A percentile compares a stretch with the other conserved stretches of the same genome.
Conservation (phyloP, 768 basidiomycete genomes). For the Trametes gibbosa region DNA sequence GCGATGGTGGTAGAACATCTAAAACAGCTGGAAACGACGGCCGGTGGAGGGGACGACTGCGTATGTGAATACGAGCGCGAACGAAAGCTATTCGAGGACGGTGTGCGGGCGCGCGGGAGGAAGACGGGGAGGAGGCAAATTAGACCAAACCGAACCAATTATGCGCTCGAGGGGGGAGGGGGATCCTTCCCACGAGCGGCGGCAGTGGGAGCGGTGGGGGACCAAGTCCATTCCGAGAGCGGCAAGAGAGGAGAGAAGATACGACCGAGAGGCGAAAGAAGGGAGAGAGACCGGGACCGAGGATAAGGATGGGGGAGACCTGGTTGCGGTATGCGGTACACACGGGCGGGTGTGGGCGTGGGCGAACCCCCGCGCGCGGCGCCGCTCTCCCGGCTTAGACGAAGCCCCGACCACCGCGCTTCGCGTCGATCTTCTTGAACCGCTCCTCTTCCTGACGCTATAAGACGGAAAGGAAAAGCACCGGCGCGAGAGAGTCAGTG, state of each 20-base stretch:
- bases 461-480: neutral
- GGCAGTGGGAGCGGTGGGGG: neutral
- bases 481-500: neutral
- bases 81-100: too few relatives aligned
- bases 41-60: too few relatives aligned
- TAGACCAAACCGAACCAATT: neutral
- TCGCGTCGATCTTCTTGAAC: conserved; percentile 87
- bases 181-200: neutral
- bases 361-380: neutral
- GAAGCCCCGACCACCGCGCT: conserved; percentile 84
- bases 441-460: conserved; percentile 80
- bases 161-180: neutral
- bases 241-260: neutral
- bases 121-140: neutral
- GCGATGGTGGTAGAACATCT: too few relatives aligned
- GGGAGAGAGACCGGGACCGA: conserved; percentile 10
- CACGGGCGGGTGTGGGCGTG: neutral
- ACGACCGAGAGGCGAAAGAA: neutral
- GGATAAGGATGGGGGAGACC: neutral
- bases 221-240: neutral
- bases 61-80: neutral
- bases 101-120: neutral
- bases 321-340: neutral
- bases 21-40: too few relatives aligned
- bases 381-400: conserved; percentile 44